These are phyloP conservation scores for Acacia confusa DNA, from an alignment of 306 rosid genomes.

Conservation along the genomic window DNA sequence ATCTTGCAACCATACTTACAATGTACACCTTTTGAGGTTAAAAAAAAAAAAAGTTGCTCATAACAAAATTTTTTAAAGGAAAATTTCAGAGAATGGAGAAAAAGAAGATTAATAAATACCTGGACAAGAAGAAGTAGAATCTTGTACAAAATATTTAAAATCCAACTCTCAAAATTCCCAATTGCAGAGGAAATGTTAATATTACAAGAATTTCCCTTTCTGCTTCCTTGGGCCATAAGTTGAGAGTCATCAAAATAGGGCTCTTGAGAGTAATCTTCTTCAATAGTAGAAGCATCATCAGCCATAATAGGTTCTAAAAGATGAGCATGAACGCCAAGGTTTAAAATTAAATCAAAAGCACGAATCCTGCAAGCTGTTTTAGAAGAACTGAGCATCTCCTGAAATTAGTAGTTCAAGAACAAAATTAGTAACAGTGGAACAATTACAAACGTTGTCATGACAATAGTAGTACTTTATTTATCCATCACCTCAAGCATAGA, in stretches of 20 bases:
- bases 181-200: conserved; percentile 60
- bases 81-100: conserved; percentile 9
- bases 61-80: conserved; percentile 1
- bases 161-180: conserved; percentile 81
- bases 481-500: conserved; percentile 92
- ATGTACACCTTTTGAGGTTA: neutral
- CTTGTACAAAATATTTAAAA: conserved; percentile 83
- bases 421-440: conserved; percentile 29
- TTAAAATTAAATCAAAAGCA: conserved; percentile 95
- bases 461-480: conserved; percentile 16
- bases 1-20: conserved; percentile 7
- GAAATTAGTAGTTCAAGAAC: conserved; percentile 37
- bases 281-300: conserved; percentile 68
- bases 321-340: conserved; percentile 99
- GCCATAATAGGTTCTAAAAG: conserved; percentile 77
- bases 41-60: neutral
- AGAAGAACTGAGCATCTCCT: conserved; percentile 95
- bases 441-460: neutral
- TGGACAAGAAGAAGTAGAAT: conserved; percentile 93
- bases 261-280: conserved; percentile 89
- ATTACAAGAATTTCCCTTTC: conserved; percentile 50
- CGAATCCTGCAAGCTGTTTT: conserved; percentile 79
- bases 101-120: conserved; percentile 48
- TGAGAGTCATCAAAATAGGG: conserved; percentile 73
- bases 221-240: conserved; percentile 61